Conservation (phyloP, 345 rosid genomes). For the Jatropha curcas region DNA sequence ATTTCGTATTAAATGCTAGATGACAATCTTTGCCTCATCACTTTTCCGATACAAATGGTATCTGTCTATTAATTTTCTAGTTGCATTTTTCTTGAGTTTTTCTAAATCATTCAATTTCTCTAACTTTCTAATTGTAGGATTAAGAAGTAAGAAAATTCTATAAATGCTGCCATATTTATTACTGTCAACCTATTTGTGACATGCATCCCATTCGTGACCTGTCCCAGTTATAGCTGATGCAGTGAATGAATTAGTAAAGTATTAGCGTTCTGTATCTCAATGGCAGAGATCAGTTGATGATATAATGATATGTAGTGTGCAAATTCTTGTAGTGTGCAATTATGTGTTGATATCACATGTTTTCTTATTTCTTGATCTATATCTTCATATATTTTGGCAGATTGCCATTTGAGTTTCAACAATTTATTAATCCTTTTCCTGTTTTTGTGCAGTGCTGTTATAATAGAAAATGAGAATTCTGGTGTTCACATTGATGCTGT, state of each 20-base stretch:
- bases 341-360: background rate
- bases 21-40: background rate
- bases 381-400: background rate
- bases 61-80: background rate
- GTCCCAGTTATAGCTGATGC: no score
- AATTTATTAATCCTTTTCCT: constrained; percentile 1
- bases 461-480: constrained; percentile 67
- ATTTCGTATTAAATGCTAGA: background rate
- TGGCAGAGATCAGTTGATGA: background rate
- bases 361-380: background rate
- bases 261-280: background rate
- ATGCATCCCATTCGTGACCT: background rate
- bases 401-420: background rate
- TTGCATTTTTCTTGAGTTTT: background rate
- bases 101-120: background rate
- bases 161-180: background rate
- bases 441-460: constrained; percentile 73
- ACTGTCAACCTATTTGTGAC: background rate
- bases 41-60: background rate
- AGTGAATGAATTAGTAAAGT: background rate
- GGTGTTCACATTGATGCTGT: constrained; percentile 92
- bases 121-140: background rate
- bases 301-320: background rate
- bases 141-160: background rate
- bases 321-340: no score